Conservation (phyloP, 306 rosid species). For the Comarum palustre region DNA sequence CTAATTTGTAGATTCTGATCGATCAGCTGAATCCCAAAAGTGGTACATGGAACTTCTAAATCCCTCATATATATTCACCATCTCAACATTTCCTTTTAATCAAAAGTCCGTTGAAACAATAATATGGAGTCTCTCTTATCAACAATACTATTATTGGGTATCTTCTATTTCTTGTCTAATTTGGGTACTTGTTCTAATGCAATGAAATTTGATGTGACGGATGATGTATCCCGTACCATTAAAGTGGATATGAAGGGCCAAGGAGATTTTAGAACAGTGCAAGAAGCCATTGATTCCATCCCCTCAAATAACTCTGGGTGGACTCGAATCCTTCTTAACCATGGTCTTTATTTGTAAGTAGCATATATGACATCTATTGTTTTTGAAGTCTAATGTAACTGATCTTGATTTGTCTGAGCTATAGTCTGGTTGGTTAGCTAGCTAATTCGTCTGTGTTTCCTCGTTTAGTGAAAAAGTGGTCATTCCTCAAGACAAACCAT, state of each 20-base stretch:
- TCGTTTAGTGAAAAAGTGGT: constrained; percentile 31
- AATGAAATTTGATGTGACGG: neutral
- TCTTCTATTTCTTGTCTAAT: neutral
- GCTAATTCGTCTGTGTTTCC: neutral
- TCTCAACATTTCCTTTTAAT: neutral
- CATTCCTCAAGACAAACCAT: constrained; percentile 28
- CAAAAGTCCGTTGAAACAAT: neutral
- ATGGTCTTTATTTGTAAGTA: constrained; percentile 26
- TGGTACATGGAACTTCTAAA: neutral
- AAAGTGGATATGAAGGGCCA: constrained; percentile 24
- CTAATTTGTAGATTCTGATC: neutral
- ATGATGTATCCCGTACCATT: constrained; percentile 2
- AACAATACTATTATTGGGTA: neutral
- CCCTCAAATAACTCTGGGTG: constrained; percentile 14
- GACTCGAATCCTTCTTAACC: constrained; percentile 30
- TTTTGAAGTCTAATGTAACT: neutral
- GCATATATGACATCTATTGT: neutral
- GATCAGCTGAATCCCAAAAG: neutral
- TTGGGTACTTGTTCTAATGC: neutral
- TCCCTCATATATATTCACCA: neutral
- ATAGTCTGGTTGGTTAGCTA: too few species aligned
- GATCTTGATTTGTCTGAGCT: too few species aligned
- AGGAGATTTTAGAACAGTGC: constrained; percentile 22
- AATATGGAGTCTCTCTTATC: neutral
- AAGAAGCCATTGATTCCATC: constrained; percentile 43